Evolutionary conservation across 1,284 basidiomycete species (phyloP), one percentile per base, ranked within the genome.

Genomic region (Phylloboletellus chloephorus): DNA sequence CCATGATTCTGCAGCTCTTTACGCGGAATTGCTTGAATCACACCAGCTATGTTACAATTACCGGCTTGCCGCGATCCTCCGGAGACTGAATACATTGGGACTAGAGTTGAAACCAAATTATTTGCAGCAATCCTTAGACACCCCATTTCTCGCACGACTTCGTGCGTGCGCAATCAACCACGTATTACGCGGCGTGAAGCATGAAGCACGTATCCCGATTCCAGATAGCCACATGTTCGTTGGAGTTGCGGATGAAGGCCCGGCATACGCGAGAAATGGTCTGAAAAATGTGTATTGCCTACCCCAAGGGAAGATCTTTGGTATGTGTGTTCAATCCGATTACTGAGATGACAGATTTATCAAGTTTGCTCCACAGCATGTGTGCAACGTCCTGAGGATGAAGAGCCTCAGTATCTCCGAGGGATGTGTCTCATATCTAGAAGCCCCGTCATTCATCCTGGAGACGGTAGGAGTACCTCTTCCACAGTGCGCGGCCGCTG

Each of bases 211-310:
- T 16, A 83, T 89, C 25, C 74, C 71, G 2, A 73, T 89, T n/a
- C 76, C 76, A 0, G 65, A 79, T 2, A 79, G 79, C 43, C 76
- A 76, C 47, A 67, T 78, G 15, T 67, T 88, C 3, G 82, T 88
- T 13, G 87, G 87, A 3, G 71, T 88, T n/a, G 81, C 82, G 5
- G 86, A 88, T 53, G 86, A 88, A 63, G 82, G 82, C 2, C 72
- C 76, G 3, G 71, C 74, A 1, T 82, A 87, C 48, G 62, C 64
- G 41, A 52, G 53, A 9, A 65, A 61, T 9, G 79, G 76, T 1
- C 52, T 63, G 31, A 55, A 72, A 31, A 69, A 80, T 45, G 73
- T 83, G 1, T 81, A 66, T 50, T 65, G 51, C n/a, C 55, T 85
- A 13, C 56, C 59, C 4, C 68, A 72, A 45, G 73, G 71, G 0